These are phyloP conservation scores for Debaryomyces tyrocola DNA, from an alignment of 805 yeast genomes.

Conservation along the genomic window DNA sequence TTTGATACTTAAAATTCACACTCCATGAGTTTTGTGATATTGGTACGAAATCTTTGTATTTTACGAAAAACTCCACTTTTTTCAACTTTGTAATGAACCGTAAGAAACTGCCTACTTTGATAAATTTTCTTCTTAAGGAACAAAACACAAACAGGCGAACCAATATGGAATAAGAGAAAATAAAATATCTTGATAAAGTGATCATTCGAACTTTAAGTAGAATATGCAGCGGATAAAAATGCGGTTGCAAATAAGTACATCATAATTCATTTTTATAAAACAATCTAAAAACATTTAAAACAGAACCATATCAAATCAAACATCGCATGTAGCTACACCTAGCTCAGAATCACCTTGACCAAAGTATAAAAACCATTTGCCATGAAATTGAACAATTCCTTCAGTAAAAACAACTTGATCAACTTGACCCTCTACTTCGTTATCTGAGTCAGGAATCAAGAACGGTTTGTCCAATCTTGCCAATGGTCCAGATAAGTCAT, in stretches of 20 bases:
- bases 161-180: too few species aligned
- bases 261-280: not conserved
- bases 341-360: conserved; percentile 46
- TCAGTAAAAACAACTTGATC: conserved; percentile 44
- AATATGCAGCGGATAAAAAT: too few species aligned
- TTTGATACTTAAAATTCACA: too few species aligned
- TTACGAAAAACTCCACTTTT: too few species aligned
- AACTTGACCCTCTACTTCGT: conserved; percentile 41
- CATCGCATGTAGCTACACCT: conserved; percentile 40
- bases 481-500: conserved; percentile 35
- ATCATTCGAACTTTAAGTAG: too few species aligned
- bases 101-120: too few species aligned
- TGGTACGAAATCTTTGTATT: too few species aligned
- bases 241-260: not conserved
- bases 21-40: too few species aligned
- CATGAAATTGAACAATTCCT: conserved; percentile 42
- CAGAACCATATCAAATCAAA: not conserved
- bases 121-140: too few species aligned
- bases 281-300: not conserved
- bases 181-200: too few species aligned
- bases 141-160: too few species aligned
- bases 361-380: conserved; percentile 41
- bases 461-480: conserved; percentile 38
- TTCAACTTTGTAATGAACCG: too few species aligned
- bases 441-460: conserved; percentile 31